Percentiles rank a stretch among this genome's conserved stretches.
These are phyloP conservation scores for Triglochin maritima DNA, from an alignment of 106 monocot species.

Conservation along the genomic window DNA sequence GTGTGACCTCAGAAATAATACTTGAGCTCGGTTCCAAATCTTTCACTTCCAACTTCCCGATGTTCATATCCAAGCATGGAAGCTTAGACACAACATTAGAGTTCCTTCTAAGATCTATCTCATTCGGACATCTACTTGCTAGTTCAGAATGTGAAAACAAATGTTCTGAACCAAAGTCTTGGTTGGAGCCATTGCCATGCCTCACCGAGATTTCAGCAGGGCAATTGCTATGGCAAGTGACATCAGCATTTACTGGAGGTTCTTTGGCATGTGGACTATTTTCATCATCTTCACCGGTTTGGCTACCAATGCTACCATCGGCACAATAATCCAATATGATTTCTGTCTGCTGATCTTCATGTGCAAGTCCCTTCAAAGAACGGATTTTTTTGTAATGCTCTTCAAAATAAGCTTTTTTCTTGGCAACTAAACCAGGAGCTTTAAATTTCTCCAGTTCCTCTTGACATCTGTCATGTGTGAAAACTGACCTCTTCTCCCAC, in stretches of 20 bases:
- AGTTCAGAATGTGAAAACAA: constrained; percentile 4
- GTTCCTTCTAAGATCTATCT: constrained; percentile 1
- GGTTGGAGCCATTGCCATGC: neutral
- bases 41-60: neutral
- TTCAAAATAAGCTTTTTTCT: constrained; percentile 93
- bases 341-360: constrained; percentile 45
- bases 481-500: constrained; percentile 86
- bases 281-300: constrained; percentile 43
- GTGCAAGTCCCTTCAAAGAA: constrained; percentile 33
- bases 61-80: neutral
- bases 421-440: constrained; percentile 69
- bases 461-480: constrained; percentile 49
- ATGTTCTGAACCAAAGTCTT: neutral
- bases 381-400: constrained; percentile 66
- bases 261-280: constrained; percentile 10
- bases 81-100: constrained; percentile 3
- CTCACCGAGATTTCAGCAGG: neutral
- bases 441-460: constrained; percentile 81
- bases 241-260: neutral
- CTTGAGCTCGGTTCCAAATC: constrained; percentile 1
- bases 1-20: neutral
- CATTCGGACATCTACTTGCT: neutral
- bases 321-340: constrained; percentile 45
- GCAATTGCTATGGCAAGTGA: neutral
- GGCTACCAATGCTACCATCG: constrained; percentile 46